Conservation (phyloP, 768 basidiomycete species). For the Auricularia cornea region DNA sequence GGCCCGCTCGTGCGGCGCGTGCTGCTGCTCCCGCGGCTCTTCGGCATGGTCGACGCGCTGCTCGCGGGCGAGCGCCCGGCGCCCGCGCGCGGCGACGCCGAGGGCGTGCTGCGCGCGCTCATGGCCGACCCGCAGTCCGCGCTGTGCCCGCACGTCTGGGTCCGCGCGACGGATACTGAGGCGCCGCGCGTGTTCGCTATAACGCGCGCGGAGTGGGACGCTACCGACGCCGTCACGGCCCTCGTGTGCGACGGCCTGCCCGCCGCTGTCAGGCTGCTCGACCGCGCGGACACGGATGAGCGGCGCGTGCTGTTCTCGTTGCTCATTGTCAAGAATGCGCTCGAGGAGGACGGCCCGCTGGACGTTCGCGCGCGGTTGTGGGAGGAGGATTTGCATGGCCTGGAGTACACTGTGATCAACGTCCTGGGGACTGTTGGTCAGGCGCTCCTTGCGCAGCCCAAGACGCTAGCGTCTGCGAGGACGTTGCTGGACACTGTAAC, state of each 20-base stretch:
- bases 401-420: constrained; percentile 49
- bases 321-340: constrained; percentile 44
- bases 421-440: constrained; percentile 39
- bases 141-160: constrained; percentile 48
- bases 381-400: constrained; percentile 49
- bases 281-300: constrained; percentile 38
- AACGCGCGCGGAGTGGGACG: constrained; percentile 54
- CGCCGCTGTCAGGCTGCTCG: constrained; percentile 55
- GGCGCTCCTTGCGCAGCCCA: constrained; percentile 39
- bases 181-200: constrained; percentile 44
- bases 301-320: constrained; percentile 58
- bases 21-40: constrained; percentile 62
- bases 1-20: constrained; percentile 66
- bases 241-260: constrained; percentile 62
- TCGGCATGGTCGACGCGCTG: constrained; percentile 64
- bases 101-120: constrained; percentile 57
- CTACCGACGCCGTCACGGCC: constrained; percentile 47
- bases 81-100: constrained; percentile 56
- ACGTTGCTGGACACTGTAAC: constrained; percentile 47
- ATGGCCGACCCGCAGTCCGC: constrained; percentile 52
- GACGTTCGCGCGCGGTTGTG: constrained; percentile 49
- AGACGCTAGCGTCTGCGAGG: constrained; percentile 34
- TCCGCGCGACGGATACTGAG: constrained; percentile 37
- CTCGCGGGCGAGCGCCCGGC: constrained; percentile 51
- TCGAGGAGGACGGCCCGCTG: constrained; percentile 48